These are phyloP conservation scores for Mycena olivaceomarginata DNA, from an alignment of 768 basidiomycete species.

Conservation along the genomic window DNA sequence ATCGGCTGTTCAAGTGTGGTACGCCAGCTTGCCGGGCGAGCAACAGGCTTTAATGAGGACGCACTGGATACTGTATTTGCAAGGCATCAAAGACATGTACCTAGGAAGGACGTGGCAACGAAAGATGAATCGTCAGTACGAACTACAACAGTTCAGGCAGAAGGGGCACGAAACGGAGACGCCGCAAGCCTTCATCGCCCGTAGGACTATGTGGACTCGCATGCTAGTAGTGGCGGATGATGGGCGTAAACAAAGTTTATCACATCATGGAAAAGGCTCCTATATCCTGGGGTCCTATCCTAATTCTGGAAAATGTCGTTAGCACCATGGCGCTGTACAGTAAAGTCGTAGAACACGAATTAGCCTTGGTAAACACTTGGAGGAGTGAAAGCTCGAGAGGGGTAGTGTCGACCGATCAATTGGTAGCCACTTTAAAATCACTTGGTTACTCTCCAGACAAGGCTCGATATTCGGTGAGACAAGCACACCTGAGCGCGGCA, in stretches of 20 bases:
- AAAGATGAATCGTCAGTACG: not conserved
- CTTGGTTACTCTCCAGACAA: not conserved
- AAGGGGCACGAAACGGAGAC: not conserved
- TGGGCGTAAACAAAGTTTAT: not conserved
- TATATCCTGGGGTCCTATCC: not conserved
- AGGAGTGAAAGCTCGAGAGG: not conserved
- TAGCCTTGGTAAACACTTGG: not conserved
- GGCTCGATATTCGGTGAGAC: not conserved
- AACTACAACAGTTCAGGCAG: not conserved
- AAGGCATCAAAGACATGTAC: not conserved
- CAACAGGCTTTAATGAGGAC: not conserved
- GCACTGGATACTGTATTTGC: not conserved
- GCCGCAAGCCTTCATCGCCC: not conserved
- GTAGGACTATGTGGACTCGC: not conserved
- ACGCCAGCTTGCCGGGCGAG: not conserved
- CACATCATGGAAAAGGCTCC: slow-evolving; percentile 24
- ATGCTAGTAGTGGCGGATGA: not conserved
- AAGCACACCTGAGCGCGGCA: not conserved
- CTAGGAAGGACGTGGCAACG: not conserved
- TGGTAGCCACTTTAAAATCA: not conserved
- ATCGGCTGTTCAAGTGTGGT: not conserved
- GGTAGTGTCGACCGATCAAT: not conserved
- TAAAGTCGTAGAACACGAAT: slow-evolving; percentile 5
- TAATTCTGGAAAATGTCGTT: no score
- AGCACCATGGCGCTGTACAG: no score